These are phyloP conservation scores for Tetraselmis striata DNA, from an alignment of 139 green algal genomes.

Conservation along the genomic window DNA sequence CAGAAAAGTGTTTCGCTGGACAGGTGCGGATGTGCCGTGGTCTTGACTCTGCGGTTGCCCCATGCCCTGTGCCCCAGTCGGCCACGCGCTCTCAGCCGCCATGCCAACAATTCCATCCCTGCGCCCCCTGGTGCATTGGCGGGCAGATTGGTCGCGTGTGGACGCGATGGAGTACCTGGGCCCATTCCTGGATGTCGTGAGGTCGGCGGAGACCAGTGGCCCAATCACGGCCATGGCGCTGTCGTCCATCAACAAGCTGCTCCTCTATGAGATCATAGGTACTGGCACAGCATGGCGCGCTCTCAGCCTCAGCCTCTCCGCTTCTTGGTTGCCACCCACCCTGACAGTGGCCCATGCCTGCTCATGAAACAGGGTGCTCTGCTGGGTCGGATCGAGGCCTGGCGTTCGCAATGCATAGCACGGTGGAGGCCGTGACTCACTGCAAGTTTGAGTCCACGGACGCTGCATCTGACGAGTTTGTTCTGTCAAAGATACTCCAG, in stretches of 20 bases:
- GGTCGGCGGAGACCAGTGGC: constrained; percentile 78
- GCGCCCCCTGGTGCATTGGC: too few relatives aligned
- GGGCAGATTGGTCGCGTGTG: constrained; percentile 62
- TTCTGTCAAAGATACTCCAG: constrained; percentile 92
- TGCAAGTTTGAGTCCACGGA: constrained; percentile 93
- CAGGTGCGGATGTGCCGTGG: constrained; percentile 23
- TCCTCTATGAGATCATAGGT: constrained; percentile 65
- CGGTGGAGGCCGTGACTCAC: constrained; percentile 79
- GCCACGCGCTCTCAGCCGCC: too few relatives aligned
- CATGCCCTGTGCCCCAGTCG: too few relatives aligned
- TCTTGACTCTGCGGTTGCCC: too few relatives aligned
- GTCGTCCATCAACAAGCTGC: constrained; percentile 66
- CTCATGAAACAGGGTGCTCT: too few relatives aligned
- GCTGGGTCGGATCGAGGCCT: too few relatives aligned
- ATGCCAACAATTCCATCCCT: too few relatives aligned
- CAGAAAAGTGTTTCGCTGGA: constrained; percentile 72
- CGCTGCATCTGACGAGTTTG: constrained; percentile 81
- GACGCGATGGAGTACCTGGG: constrained; percentile 75
- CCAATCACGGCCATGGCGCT: constrained; percentile 85
- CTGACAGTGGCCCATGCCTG: too few relatives aligned
- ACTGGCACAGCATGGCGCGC: too few relatives aligned
- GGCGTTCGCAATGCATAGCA: constrained; percentile 65
- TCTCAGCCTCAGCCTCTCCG: too few relatives aligned
- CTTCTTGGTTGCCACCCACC: too few relatives aligned
- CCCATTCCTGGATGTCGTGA: constrained; percentile 87